Percentiles rank a stretch among this genome's conserved stretches.
phyloP scores from a whole-genome alignment of 2,329 filamentous ascomycete species.

The Microdochium nivale region DNA sequence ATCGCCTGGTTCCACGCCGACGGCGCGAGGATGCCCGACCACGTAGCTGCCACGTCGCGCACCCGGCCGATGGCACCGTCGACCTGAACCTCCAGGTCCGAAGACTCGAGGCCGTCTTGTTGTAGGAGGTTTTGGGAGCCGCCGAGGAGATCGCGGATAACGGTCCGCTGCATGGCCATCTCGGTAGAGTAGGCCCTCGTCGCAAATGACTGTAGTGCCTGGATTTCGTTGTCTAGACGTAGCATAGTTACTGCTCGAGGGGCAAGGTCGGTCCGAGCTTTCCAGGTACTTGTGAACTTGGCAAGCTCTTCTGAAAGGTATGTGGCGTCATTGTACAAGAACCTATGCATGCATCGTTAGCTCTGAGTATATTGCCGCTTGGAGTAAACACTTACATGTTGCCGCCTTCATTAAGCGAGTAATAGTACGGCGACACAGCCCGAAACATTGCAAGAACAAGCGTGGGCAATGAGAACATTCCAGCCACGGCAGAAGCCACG shows the following conservation, averaged over 20 bases:
- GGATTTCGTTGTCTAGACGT: slow-evolving; percentile 50
- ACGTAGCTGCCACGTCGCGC: slow-evolving; percentile 42
- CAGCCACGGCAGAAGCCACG: slow-evolving; percentile 58
- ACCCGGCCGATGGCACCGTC: slow-evolving; percentile 45
- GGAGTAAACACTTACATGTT: slow-evolving; percentile 45
- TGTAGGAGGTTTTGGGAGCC: slow-evolving; percentile 52
- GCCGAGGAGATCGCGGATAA: slow-evolving; percentile 53
- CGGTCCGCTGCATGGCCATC: slow-evolving; percentile 50
- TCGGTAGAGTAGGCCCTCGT: slow-evolving; percentile 54
- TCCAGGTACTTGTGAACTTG: slow-evolving; percentile 42
- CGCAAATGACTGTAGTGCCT: slow-evolving; percentile 50
- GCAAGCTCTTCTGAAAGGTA: slow-evolving; percentile 52
- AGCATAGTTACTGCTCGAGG: slow-evolving; percentile 43
- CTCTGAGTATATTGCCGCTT: background rate
- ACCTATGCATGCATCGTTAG: slow-evolving; percentile 32
- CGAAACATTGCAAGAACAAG: slow-evolving; percentile 71
- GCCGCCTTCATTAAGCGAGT: slow-evolving; percentile 51
- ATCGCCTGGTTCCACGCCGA: slow-evolving; percentile 57
- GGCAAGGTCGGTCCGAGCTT: slow-evolving; percentile 41
- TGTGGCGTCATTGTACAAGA: slow-evolving; percentile 58
- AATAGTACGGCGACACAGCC: slow-evolving; percentile 67
- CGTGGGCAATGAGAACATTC: slow-evolving; percentile 63
- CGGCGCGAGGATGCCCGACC: slow-evolving; percentile 48
- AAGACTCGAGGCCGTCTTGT: slow-evolving; percentile 43
- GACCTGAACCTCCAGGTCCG: slow-evolving; percentile 27